Evolutionary conservation across 129 eudicot species (phyloP).

Genomic region (Gnaphalium uliginosum): DNA sequence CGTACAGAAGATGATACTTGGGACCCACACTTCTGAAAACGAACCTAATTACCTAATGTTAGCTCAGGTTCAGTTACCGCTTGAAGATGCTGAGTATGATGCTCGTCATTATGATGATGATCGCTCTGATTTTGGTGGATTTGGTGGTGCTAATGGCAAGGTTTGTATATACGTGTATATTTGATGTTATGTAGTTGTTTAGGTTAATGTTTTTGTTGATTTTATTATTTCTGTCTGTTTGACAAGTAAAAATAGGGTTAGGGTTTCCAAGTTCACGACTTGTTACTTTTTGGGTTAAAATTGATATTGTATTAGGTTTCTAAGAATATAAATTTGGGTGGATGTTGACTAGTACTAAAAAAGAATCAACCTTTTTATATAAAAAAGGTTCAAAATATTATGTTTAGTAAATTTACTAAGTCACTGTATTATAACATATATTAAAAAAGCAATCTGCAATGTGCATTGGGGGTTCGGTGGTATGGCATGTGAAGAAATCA

Average conservation of each 20-base stretch:
- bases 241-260: background rate
- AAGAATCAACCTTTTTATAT: background rate
- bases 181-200: background rate
- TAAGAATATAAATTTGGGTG: background rate
- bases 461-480: background rate
- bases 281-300: background rate
- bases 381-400: too few species aligned
- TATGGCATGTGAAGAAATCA: background rate
- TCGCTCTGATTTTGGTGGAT: conserved; percentile 68
- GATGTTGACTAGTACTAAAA: background rate
- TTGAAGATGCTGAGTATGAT: conserved; percentile 86
- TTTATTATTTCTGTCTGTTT: background rate
- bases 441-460: background rate
- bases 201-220: background rate
- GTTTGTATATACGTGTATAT: conserved; percentile 28
- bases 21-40: conserved; percentile 92
- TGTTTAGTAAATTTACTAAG: background rate
- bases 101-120: conserved; percentile 86
- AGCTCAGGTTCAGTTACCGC: conserved; percentile 89
- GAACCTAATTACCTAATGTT: conserved; percentile 89
- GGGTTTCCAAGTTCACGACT: conserved; percentile 1
- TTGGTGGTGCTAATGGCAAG: conserved; percentile 86
- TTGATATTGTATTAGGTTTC: background rate
- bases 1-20: conserved; percentile 86
- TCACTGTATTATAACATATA: background rate